phyloP scores from a whole-genome alignment of 2,329 filamentous ascomycete genomes.

The Talaromyces sp. region DNA sequence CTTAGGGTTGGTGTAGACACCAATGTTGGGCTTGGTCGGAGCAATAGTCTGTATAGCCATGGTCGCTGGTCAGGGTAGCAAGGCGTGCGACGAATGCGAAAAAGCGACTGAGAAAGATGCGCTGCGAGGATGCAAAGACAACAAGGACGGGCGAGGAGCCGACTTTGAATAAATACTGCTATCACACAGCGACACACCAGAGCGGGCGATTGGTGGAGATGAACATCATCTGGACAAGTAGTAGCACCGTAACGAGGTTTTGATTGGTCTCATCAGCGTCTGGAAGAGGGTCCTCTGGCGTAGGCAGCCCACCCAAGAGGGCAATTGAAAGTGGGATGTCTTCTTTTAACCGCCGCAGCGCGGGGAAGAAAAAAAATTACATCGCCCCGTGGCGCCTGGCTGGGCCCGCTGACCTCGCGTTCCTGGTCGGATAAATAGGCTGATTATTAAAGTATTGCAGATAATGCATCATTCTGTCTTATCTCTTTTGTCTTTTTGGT shows the following conservation, averaged over 20 bases:
- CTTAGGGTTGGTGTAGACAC: conserved; percentile 88
- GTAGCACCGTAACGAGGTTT: neutral
- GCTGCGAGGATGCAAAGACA: neutral
- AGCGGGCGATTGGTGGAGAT: neutral
- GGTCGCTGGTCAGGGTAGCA: neutral
- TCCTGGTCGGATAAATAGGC: neutral
- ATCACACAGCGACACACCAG: neutral
- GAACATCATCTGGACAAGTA: neutral
- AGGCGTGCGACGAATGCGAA: neutral
- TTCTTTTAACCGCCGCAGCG: neutral
- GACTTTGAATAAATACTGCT: neutral
- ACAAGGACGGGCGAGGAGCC: neutral
- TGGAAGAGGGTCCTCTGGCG: neutral
- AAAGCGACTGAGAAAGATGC: neutral
- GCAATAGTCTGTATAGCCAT: conserved; percentile 7
- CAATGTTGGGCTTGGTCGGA: conserved; percentile 74
- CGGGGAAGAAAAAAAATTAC: neutral
- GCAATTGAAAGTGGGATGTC: neutral
- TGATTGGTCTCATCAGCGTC: neutral
- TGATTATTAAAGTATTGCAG: neutral
- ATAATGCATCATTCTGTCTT: neutral
- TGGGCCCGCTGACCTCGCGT: neutral
- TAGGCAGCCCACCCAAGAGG: neutral
- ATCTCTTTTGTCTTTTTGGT: neutral
- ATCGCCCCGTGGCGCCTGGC: neutral